These are phyloP conservation scores for Sherardia arvensis DNA, from an alignment of 257 asterid genomes.

Conservation along the genomic window DNA sequence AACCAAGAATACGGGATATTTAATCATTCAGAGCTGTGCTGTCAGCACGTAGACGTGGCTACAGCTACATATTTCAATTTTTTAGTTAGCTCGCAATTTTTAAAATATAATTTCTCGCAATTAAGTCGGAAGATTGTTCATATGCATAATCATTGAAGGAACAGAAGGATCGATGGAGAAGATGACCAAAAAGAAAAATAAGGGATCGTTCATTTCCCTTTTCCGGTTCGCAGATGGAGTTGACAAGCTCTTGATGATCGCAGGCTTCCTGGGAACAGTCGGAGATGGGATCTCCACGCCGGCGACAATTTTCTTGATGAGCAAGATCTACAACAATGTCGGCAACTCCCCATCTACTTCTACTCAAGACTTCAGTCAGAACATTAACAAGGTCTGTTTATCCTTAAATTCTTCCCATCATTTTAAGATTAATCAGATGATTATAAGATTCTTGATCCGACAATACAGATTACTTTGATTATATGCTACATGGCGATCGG, in stretches of 20 bases:
- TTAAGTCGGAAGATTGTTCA: no score
- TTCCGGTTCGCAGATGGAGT: slow-evolving; percentile 61
- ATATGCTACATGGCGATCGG: slow-evolving; percentile 73
- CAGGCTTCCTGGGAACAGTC: slow-evolving; percentile 53
- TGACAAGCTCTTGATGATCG: slow-evolving; percentile 44
- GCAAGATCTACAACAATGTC: slow-evolving; percentile 55
- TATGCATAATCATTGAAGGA: no score
- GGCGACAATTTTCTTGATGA: slow-evolving; percentile 37
- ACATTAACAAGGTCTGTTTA: slow-evolving; percentile 38
- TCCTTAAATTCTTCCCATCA: not conserved
- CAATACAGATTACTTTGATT: slow-evolving; percentile 53
- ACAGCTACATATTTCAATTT: no score
- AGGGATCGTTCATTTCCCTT: slow-evolving; percentile 28
- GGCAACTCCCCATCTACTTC: slow-evolving; percentile 20
- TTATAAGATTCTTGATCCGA: no score
- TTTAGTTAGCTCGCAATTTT: no score
- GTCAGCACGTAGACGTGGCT: no score
- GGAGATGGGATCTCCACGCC: slow-evolving; percentile 73
- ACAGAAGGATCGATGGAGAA: no score
- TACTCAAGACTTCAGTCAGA: slow-evolving; percentile 19
- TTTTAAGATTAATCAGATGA: not conserved
- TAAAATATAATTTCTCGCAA: no score
- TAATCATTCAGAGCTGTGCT: no score
- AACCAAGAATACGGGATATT: no score
- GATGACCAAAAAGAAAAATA: slow-evolving; percentile 14